Conservation (phyloP, 495 filamentous ascomycete genomes). For the Hypoxylon fuscum region DNA sequence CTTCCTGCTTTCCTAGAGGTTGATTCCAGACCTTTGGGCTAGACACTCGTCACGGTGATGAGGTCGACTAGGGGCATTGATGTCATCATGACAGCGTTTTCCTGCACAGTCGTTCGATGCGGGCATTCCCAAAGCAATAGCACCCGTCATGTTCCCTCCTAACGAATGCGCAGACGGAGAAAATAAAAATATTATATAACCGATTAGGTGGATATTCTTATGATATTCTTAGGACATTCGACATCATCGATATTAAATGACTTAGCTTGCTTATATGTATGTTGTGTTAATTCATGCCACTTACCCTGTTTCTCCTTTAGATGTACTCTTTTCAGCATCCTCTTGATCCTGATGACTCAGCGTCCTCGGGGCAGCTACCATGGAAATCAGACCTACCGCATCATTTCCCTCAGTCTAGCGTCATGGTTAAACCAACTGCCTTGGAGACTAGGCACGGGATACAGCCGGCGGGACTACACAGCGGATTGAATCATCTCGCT, state of each 20-base stretch:
- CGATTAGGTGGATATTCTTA: too few species aligned
- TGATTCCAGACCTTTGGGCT: not conserved
- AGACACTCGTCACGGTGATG: constrained; percentile 32
- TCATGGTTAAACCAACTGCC: not conserved
- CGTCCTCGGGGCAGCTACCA: constrained; percentile 1
- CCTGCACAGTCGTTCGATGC: too few species aligned
- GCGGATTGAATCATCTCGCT: constrained; percentile 24
- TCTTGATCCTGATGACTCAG: constrained; percentile 1
- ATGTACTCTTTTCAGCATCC: constrained; percentile 24
- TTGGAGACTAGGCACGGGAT: not conserved
- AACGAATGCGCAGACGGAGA: too few species aligned
- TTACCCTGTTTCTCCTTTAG: too few species aligned
- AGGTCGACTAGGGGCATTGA: constrained; percentile 9
- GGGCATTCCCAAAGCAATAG: not conserved
- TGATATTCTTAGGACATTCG: too few species aligned
- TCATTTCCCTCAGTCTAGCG: constrained; percentile 18
- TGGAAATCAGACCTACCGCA: constrained; percentile 33
- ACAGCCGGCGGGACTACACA: not conserved
- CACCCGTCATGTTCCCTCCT: too few species aligned
- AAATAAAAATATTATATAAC: too few species aligned
- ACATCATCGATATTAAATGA: too few species aligned
- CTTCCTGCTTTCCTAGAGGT: not conserved
- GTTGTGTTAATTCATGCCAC: too few species aligned
- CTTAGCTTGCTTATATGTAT: too few species aligned
- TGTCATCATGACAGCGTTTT: constrained; percentile 38